These are phyloP conservation scores for Boletus coccyginus DNA, from an alignment of 768 basidiomycete genomes.

Conservation along the genomic window DNA sequence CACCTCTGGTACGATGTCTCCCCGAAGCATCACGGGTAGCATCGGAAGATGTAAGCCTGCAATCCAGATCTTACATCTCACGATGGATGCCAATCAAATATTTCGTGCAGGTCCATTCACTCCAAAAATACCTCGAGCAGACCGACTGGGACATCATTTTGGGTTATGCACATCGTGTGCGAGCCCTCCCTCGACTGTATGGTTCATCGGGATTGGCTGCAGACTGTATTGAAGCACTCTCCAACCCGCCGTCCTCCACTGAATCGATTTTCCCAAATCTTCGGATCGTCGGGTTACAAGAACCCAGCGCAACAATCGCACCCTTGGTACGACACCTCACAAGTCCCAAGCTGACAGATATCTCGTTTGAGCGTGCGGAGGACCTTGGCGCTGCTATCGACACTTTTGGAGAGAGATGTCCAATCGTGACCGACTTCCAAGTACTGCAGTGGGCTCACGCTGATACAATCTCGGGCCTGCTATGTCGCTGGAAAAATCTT, in stretches of 20 bases:
- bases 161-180: constrained; percentile 9
- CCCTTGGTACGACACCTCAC: constrained; percentile 10
- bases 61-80: not conserved
- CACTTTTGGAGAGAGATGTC: not conserved
- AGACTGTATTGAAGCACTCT: constrained; percentile 1
- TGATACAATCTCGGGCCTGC: not conserved
- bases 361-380: not conserved
- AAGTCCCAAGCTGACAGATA: not conserved
- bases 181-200: not conserved
- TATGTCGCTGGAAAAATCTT: constrained; percentile 11
- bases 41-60: constrained; percentile 1
- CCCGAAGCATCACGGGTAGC: not conserved
- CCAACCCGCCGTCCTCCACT: not conserved
- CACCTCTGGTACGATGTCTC: constrained; percentile 13
- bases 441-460: not conserved
- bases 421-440: not conserved
- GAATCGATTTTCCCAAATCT: constrained; percentile 12
- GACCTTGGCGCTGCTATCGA: not conserved
- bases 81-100: not conserved
- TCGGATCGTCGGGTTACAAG: not conserved
- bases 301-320: not conserved
- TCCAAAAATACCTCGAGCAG: not conserved
- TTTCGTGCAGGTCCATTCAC: not conserved
- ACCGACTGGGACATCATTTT: constrained; percentile 8
- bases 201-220: not conserved